Evolutionary conservation across 2,329 filamentous ascomycete species (phyloP), one percentile per base, ranked within the genome.

Genomic region (Dactylellina cionopaga): DNA sequence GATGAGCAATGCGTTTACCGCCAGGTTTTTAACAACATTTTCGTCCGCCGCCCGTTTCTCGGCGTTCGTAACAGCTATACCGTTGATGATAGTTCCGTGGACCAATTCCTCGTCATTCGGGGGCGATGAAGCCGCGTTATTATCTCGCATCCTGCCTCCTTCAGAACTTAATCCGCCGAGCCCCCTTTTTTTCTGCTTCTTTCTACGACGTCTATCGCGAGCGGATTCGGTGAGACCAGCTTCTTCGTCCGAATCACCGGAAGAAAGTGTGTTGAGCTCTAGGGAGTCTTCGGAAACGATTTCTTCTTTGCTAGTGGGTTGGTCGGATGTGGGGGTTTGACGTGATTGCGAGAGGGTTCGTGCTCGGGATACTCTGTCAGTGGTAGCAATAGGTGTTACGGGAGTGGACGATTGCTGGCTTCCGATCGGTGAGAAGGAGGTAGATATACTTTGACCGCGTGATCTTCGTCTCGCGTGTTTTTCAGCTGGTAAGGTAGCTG

Each of bases 1-100:
- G 75, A 98, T 96, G 75, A 99, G 83, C n/a, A 85, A 78, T n/a
- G 84, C 86, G 80, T 98, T 97, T 78, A 93, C 83, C 65, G 89
- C 79, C 62, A 93, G 82, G 65, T 84, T 88, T 79, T 83, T 89
- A 51, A 92, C 74, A 37, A 98, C 86, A 77, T 85, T 88, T 79
- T 88, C 86, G 81, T 95, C 90, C 5, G 91, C 92, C 78, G 92
- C 83, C 77, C 88, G 89, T 81, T 88, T 88, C 81, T 94, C 91
- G 75, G 89, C 58, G 3, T 43, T 41, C 9, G 66, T 71, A n/a
- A 71, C 87, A 41, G 85, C 85, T n/a, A 89, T 88, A 43, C 66
- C 66, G 46, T 71, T 71, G 51, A 71, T 71, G 35, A 71, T 54
- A 13, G 66, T 64, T 56, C 66, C 66, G 15, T 71, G 66, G 27